Base-by-base conservation (phyloP, 345 rosid genomes). In the Eutrema yunnanense region DNA sequence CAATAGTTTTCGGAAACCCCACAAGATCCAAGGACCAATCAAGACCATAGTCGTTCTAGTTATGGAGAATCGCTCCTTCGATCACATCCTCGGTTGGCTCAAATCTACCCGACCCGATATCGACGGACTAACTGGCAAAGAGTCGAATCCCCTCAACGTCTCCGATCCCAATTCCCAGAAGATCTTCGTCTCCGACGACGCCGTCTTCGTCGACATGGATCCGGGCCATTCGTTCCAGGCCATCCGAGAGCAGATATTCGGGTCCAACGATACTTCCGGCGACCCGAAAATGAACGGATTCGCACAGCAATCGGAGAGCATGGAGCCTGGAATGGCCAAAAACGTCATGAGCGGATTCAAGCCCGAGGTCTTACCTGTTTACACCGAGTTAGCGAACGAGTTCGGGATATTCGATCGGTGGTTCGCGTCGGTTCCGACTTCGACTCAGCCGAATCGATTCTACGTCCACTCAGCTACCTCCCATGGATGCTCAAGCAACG, bases 151-250 rank as follows among this genome's bases (percentile, higher is more conserved):
- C 3, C 44, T 88, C 44, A 79, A 85, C 75, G 83, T 74, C 9
- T 77, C 90, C 42, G 97, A 96, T 73, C 87, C 91, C 0, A 52
- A 77, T 22, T 90, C 98, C 5, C 40, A 70, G 3, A 56, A 76
- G 27, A 80, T 92, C 4, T 84, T 53, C 68, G 99, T 92, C 41
- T 57, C 97, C 5, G 82, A 88, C 68, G 97, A 96, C 33, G 97
- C 99, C 2, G 11, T 85, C 26, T 96, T 88, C 81, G 75, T 96
- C 0, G 96, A 96, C 73, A 88, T 88, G 73, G 99, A 96, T 85
- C 99, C 99, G 16, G 99, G 99, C 6, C 99, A 96, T 77, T 96
- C 99, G 0, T 88, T 90, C 51, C 99, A 96, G 67, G 99, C 98
- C 41, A 96, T 96, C 74, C 84, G 96, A 44, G 94, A 90, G 66